Conservation (phyloP, 352 stramenopile species). For the Albugo laibachii region DNA sequence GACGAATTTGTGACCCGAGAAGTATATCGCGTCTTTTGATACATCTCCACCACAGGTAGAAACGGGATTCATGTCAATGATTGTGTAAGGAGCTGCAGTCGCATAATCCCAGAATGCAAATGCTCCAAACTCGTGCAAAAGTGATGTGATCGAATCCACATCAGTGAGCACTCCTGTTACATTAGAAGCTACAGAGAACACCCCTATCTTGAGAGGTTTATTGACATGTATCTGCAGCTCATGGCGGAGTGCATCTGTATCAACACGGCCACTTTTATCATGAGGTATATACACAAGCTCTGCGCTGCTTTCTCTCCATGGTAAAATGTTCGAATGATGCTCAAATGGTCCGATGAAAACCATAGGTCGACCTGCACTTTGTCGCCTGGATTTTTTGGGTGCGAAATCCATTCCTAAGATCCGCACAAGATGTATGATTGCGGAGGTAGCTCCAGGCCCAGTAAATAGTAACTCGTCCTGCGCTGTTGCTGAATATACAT, state of each 20-base stretch:
- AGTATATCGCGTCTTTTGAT: conserved; percentile 89
- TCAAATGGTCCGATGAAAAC: conserved; percentile 89
- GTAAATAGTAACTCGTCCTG: conserved; percentile 93
- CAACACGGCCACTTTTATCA: conserved; percentile 22
- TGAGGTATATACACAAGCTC: conserved; percentile 69
- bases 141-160: conserved; percentile 68
- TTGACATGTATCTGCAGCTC: conserved; percentile 27
- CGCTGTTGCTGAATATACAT: conserved; percentile 55
- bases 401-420: not conserved
- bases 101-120: conserved; percentile 94
- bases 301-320: conserved; percentile 85
- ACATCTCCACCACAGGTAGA: conserved; percentile 6
- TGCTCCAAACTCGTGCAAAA: conserved; percentile 83
- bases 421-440: conserved; percentile 59
- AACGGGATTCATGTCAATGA: conserved; percentile 91
- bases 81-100: conserved; percentile 82
- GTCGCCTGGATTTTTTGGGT: conserved; percentile 2
- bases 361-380: conserved; percentile 18
- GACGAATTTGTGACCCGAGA: conserved; percentile 93
- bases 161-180: conserved; percentile 90
- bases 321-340: conserved; percentile 95
- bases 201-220: conserved; percentile 59
- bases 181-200: conserved; percentile 88
- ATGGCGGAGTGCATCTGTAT: conserved; percentile 29
- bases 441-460: conserved; percentile 71